Base-by-base conservation (phyloP, 163 green algal genomes). In the Scenedesmus sp. region DNA sequence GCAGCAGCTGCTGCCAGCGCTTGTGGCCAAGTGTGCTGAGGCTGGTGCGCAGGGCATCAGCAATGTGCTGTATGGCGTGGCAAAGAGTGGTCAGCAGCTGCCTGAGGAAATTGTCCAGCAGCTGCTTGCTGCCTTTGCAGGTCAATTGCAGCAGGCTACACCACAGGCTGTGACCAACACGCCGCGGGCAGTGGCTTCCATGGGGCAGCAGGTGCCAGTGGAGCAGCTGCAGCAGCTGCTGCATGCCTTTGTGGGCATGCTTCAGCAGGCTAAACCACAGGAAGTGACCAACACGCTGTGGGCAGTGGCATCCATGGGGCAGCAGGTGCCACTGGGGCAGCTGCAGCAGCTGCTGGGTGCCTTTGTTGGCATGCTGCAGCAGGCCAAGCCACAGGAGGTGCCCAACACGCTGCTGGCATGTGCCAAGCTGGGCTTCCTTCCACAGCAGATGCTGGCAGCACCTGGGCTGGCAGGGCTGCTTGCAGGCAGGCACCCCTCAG, bases 331-430 rank as follows among this genome's bases (percentile, higher is more conserved):
- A 22, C 43, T 26, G 37, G 20, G 37, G 43, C 44, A 43, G 24
- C 26, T 83, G 76, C 18, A 65, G 7, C 42, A 85, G 5, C 6
- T 85, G 16, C 40, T 61, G 43, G 22, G 18, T 65, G 18, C 26
- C 7, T 68, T 85, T 24, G 42, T 42, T 15, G 18, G 18, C 18
- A 37, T 13, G 18, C 18, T 61, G 40, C 30, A 37, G 3, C 43
- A 51, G 16, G 81, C 81, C 10, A n/a, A 51, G 13, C 49, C 51
- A 22, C 40, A n/a, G n/a, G n/a, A n/a, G n/a, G n/a, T n/a, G n/a
- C n/a, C n/a, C n/a, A n/a, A n/a, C n/a, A n/a, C n/a, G n/a, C 82
- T 87, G n/a, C 53, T 37, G 82, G 82, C 82, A 35, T 87, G 51
- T 78, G 82, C 53, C 22, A 40, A 79, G 51, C 53, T 87, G 26